Base-by-base conservation (phyloP, 768 basidiomycete genomes). In the Jaapia argillacea region DNA sequence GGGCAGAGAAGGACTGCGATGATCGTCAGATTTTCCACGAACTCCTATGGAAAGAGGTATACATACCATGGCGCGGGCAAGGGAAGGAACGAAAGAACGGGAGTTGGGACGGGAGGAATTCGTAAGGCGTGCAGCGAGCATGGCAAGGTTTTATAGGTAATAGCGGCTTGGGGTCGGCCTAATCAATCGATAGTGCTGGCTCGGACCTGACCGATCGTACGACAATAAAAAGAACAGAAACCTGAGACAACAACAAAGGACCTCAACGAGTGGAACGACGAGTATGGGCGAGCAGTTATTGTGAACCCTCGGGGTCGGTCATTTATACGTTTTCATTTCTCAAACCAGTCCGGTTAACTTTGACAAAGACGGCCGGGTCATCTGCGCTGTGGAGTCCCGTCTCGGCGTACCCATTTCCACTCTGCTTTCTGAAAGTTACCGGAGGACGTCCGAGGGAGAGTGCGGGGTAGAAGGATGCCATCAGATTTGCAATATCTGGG, bases 1-100 rank as follows among this genome's bases (percentile, higher is more conserved):
- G n/a, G n/a, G n/a, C n/a, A n/a, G n/a, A n/a, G n/a, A n/a, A 38
- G 16, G 28, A 33, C 62, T 65, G 68, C 48, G 48, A 42, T 48
- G 48, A n/a, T n/a, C n/a, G n/a, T n/a, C n/a, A n/a, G n/a, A n/a
- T n/a, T n/a, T n/a, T n/a, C n/a, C n/a, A 41, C 12, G 13, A 20
- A 37, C 3, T n/a, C 40, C 4, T 25, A n/a, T 6, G 24, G 27
- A 12, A 20, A n/a, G 14, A 5, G 10, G 24, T 3, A 10, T 13
- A 54, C 57, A 23, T 36, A 61, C 59, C 59, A 61, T 61, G 40
- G 46, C 45, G 50, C 57, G 57, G 25, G 43, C 40, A 47, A 55
- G 43, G 41, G 43, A 10, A n/a, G n/a, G n/a, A n/a, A n/a, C n/a
- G n/a, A n/a, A n/a, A 10, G 28, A 33, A 10, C 28, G 10, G 28